Base-by-base conservation (phyloP, 1,284 basidiomycete genomes). In the Neotropicomus parvogracilis region DNA sequence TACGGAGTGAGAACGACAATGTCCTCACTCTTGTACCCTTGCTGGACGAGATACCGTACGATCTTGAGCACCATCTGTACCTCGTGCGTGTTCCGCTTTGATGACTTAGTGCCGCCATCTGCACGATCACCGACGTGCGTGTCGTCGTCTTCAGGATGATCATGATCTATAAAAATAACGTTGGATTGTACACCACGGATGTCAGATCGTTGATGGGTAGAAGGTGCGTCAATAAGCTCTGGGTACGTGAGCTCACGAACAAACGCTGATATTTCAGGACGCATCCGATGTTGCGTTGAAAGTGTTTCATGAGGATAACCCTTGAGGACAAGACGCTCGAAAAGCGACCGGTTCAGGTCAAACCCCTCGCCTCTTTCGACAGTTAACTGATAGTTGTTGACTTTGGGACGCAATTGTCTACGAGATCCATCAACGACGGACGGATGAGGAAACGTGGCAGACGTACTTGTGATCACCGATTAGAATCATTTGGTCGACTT, bases 381-480 rank as follows among this genome's bases (percentile, higher is more conserved):
- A 0, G 80, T 82, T n/a, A 85, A 63, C 0, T 58, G 48, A 48
- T 84, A 85, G 50, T 78, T 74, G 54, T 83, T 82, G 41, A 83
- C 79, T 59, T 85, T 85, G 0, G 82, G 83, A 4, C 83, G 80
- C 2, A 85, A 63, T 63, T 85, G 83, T 59, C 82, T 85, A 24
- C 1, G 26, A 52, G 10, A 35, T 4, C 8, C 27, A 13, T 51
- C 2, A 49, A 44, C 28, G 26, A 20, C 4, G 13, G 3, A 16
- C 10, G 14, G 4, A 3, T 4, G 10, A 16, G n/a, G 12, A 10
- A 26, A n/a, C 14, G 10, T 11, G 24, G 21, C 34, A 21, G 28
- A 41, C 79, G 21, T 62, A 85, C 83, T 84, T 78, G 59, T 85
- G 83, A 56, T 85, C 83, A 0, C 83, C 83, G 35, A 85, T 83